Percentiles rank a stretch among this genome's conserved stretches.
Evolutionary conservation across 164 flowering plant species (phyloP).

Genomic region (Nelumbo lutea): DNA sequence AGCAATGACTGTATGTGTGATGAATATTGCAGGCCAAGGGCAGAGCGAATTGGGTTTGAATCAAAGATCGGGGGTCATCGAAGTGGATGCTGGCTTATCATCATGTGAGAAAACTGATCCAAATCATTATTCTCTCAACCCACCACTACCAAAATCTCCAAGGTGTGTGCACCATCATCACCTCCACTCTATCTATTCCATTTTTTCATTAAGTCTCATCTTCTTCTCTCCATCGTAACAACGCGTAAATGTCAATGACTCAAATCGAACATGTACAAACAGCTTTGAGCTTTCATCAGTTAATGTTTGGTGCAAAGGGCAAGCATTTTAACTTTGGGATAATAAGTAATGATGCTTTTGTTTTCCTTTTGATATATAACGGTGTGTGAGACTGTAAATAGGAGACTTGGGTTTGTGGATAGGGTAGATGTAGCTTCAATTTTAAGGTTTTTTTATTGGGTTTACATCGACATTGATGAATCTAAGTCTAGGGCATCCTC

Average conservation of each 20-base stretch:
- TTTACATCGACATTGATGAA: conserved; percentile 4
- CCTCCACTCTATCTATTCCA: background rate
- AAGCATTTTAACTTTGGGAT: too few species aligned
- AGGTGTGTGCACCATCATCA: conserved; percentile 24
- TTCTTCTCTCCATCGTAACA: background rate
- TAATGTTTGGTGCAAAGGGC: too few species aligned
- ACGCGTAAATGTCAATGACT: background rate
- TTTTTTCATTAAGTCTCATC: background rate
- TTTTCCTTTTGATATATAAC: too few species aligned
- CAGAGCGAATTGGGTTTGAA: conserved; percentile 35
- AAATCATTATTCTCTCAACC: conserved; percentile 15
- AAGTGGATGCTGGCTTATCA: conserved; percentile 30
- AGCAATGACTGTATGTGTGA: conserved; percentile 22
- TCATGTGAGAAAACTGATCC: conserved; percentile 19
- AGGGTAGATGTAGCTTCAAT: too few species aligned
- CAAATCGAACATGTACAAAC: conserved; percentile 4
- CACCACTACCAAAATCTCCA: conserved; percentile 20
- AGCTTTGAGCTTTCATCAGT: background rate
- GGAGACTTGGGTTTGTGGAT: too few species aligned
- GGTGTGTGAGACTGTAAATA: too few species aligned
- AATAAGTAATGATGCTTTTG: too few species aligned
- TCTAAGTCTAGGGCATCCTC: conserved; percentile 4
- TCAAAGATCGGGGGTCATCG: conserved; percentile 26
- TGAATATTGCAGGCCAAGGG: conserved; percentile 51
- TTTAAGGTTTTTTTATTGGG: too few species aligned